Conservation (phyloP, 2,329 filamentous ascomycete species). For the Seiridium cupressi region DNA sequence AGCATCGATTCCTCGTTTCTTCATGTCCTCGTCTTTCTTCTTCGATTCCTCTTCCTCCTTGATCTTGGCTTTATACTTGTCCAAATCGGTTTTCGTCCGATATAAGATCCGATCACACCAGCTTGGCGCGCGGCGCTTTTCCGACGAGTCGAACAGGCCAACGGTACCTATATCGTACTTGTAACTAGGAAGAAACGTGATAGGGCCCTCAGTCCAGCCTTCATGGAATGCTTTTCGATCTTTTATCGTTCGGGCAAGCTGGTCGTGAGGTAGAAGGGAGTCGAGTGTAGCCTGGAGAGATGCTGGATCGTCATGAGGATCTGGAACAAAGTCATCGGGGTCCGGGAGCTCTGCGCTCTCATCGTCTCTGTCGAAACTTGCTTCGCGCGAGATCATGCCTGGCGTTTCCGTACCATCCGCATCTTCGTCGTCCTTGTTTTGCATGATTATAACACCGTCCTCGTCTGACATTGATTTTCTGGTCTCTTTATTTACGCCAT, state of each 20-base stretch:
- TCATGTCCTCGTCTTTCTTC: slow-evolving; percentile 82
- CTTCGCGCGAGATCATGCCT: slow-evolving; percentile 27
- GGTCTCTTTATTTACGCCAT: slow-evolving; percentile 52
- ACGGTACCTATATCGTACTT: slow-evolving; percentile 97
- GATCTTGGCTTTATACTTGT: slow-evolving; percentile 61
- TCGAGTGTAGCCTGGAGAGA: slow-evolving; percentile 86
- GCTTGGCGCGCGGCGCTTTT: slow-evolving; percentile 88
- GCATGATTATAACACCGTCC: slow-evolving; percentile 50
- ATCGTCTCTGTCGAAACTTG: slow-evolving; percentile 24
- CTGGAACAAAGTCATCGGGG: slow-evolving; percentile 64
- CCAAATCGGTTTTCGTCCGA: slow-evolving; percentile 69
- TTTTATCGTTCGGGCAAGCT: slow-evolving; percentile 73
- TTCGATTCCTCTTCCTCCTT: slow-evolving; percentile 63
- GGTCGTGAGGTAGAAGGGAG: slow-evolving; percentile 86
- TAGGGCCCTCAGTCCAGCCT: slow-evolving; percentile 86
- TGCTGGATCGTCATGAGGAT: slow-evolving; percentile 73
- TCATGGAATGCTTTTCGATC: slow-evolving; percentile 81
- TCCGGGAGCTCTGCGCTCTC: slow-evolving; percentile 47
- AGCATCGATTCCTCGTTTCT: slow-evolving; percentile 71
- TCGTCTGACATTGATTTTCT: slow-evolving; percentile 38
- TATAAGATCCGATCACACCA: slow-evolving; percentile 97
- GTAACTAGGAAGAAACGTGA: slow-evolving; percentile 90
- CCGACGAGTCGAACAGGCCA: slow-evolving; percentile 89
- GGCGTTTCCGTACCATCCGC: slow-evolving; percentile 31
- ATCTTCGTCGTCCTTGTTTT: slow-evolving; percentile 45